These are phyloP conservation scores for Rhodotorula sp. DNA, from an alignment of 1,284 basidiomycete species.

Conservation along the genomic window DNA sequence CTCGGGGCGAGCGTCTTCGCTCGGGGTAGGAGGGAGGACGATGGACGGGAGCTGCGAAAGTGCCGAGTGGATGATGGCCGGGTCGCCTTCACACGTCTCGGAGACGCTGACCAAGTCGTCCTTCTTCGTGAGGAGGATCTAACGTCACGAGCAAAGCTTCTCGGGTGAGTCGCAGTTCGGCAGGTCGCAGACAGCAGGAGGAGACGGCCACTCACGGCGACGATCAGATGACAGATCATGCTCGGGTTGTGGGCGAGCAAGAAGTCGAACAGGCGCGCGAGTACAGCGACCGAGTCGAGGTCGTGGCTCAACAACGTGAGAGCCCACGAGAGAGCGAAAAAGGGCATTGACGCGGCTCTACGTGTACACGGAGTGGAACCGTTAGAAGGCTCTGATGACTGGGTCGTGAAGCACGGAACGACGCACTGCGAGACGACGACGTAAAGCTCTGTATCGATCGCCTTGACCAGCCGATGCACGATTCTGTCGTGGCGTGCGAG, in stretches of 20 bases:
- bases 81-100: slow-evolving; percentile 30
- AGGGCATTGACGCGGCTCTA: slow-evolving; percentile 43
- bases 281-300: slow-evolving; percentile 37
- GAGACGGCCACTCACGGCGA: slow-evolving; percentile 36
- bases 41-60: slow-evolving; percentile 41
- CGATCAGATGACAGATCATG: slow-evolving; percentile 46
- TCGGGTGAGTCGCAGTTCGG: not conserved
- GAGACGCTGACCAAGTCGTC: slow-evolving; percentile 30
- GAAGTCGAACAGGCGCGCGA: slow-evolving; percentile 46
- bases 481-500: slow-evolving; percentile 19
- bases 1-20: too few relatives aligned
- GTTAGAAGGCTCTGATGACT: not conserved
- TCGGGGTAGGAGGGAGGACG: slow-evolving; percentile 2
- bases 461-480: slow-evolving; percentile 36
- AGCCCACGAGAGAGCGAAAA: slow-evolving; percentile 47
- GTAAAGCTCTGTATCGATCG: slow-evolving; percentile 35
- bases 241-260: slow-evolving; percentile 45
- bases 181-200: too few relatives aligned
- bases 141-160: not conserved
- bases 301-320: slow-evolving; percentile 47
- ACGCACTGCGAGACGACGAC: slow-evolving; percentile 37
- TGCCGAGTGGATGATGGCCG: slow-evolving; percentile 42
- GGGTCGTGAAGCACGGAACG: not conserved
- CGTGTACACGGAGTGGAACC: not conserved
- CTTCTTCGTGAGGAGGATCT: slow-evolving; percentile 43